Evolutionary conservation across 495 filamentous ascomycete species (phyloP).

Genomic region (Xylaria palmicola): DNA sequence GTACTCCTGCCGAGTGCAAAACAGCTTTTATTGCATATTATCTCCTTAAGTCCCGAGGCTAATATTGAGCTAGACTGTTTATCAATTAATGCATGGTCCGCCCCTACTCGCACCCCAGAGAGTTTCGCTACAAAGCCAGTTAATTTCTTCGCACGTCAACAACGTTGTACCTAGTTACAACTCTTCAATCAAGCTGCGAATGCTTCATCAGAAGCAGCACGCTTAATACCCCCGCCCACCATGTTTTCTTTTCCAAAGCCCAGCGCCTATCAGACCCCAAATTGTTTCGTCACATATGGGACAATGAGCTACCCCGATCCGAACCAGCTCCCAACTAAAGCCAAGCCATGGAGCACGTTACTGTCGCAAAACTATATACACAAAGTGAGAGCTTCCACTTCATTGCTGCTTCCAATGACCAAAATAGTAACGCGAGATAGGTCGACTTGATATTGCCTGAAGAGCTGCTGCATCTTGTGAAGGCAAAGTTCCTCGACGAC

Average conservation of each 20-base stretch:
- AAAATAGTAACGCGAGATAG: slow-evolving; percentile 39
- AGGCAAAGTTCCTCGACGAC: slow-evolving; percentile 48
- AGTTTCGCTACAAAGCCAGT: neutral
- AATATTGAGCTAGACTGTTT: neutral
- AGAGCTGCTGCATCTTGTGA: slow-evolving; percentile 59
- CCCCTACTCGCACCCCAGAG: slow-evolving; percentile 4
- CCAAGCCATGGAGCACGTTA: slow-evolving; percentile 71
- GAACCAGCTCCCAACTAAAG: slow-evolving; percentile 67
- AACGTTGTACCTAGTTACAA: neutral
- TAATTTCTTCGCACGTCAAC: slow-evolving; percentile 8
- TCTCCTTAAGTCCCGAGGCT: neutral
- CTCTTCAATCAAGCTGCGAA: neutral
- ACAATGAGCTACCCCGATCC: slow-evolving; percentile 65
- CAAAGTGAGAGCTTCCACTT: slow-evolving; percentile 51
- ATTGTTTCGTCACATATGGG: slow-evolving; percentile 71
- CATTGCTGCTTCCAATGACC: neutral
- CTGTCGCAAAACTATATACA: slow-evolving; percentile 70
- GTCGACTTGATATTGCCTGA: slow-evolving; percentile 73
- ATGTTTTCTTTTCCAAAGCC: slow-evolving; percentile 62
- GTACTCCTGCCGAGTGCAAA: slow-evolving; percentile 3
- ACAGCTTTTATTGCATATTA: neutral
- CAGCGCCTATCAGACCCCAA: slow-evolving; percentile 59
- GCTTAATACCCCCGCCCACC: neutral
- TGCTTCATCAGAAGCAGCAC: neutral
- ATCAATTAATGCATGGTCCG: neutral